Conservation (phyloP, 257 asterid species). For the Paulownia fortunei region DNA sequence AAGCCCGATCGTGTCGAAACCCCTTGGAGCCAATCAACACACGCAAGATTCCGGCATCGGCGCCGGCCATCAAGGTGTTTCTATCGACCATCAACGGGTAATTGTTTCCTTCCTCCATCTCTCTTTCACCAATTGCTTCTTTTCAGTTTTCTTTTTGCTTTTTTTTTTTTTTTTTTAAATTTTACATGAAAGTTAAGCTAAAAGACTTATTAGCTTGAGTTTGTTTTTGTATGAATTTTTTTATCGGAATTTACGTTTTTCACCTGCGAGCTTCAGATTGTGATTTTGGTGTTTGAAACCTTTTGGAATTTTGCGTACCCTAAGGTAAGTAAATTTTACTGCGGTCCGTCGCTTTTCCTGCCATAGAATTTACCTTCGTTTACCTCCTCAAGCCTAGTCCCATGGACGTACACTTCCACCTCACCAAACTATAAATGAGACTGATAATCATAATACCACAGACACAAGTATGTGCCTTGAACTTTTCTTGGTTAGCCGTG, state of each 20-base stretch:
- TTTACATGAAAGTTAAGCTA: not conserved
- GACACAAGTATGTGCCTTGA: not conserved
- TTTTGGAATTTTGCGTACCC: not conserved
- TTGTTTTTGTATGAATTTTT: not conserved
- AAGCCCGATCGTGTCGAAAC: slow-evolving; percentile 11
- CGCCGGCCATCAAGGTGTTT: slow-evolving; percentile 31
- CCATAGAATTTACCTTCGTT: not conserved
- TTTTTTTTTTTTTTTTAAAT: not conserved
- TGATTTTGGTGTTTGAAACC: slow-evolving; percentile 1
- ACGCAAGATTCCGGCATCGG: slow-evolving; percentile 9
- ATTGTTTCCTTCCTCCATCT: not conserved
- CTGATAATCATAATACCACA: not conserved
- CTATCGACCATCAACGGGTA: slow-evolving; percentile 22
- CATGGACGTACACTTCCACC: not conserved
- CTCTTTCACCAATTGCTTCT: not conserved
- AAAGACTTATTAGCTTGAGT: not conserved
- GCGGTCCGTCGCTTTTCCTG: not conserved
- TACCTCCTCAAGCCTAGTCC: slow-evolving; percentile 22
- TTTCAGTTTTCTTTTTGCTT: not conserved
- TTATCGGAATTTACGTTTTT: not conserved
- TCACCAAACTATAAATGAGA: not conserved
- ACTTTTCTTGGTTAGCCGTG: not conserved
- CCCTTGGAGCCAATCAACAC: slow-evolving; percentile 1
- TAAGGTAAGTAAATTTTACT: not conserved
- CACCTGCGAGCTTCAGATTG: not conserved